Evolutionary conservation across 1,139 yeast genomes (phyloP).

Genomic region (Lodderomyces pseudojiufengensis): DNA sequence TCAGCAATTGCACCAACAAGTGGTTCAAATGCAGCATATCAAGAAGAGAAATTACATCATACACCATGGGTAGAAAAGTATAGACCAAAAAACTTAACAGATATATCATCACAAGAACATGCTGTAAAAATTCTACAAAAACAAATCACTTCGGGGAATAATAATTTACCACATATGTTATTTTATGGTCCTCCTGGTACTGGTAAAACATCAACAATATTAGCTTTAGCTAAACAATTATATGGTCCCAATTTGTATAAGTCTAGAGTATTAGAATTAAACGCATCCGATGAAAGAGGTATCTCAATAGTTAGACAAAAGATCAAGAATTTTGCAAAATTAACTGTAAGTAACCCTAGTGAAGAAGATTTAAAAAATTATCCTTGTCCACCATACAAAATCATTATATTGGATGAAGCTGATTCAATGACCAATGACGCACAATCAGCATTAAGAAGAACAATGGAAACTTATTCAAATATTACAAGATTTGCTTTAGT

Average conservation of each 20-base stretch:
- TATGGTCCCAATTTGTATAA: conserved; percentile 70
- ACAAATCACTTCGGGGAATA: conserved; percentile 61
- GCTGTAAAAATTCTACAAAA: conserved; percentile 82
- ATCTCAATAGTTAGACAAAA: conserved; percentile 90
- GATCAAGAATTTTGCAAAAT: conserved; percentile 86
- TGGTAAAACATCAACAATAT: conserved; percentile 89
- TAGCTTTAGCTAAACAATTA: conserved; percentile 81
- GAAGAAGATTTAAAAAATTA: conserved; percentile 62
- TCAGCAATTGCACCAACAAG: not conserved
- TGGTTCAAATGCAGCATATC: conserved; percentile 24
- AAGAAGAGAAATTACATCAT: conserved; percentile 44
- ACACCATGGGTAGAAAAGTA: conserved; percentile 82
- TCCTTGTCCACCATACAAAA: conserved; percentile 94
- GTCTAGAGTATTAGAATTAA: conserved; percentile 80
- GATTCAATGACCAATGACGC: conserved; percentile 99
- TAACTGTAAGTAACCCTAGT: conserved; percentile 79
- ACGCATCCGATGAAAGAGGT: conserved; percentile 97
- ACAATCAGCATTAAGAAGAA: conserved; percentile 89
- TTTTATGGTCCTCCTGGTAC: conserved; percentile 98
- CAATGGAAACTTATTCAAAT: conserved; percentile 91
- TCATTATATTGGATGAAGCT: conserved; percentile 87
- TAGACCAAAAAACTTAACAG: conserved; percentile 79
- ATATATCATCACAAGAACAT: conserved; percentile 88
- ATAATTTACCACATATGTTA: conserved; percentile 87
- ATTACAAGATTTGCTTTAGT: conserved; percentile 91